A percentile compares a stretch with the other conserved stretches of the same genome.
Evolutionary conservation across 345 rosid species (phyloP).

Genomic region (Brassica nigra): DNA sequence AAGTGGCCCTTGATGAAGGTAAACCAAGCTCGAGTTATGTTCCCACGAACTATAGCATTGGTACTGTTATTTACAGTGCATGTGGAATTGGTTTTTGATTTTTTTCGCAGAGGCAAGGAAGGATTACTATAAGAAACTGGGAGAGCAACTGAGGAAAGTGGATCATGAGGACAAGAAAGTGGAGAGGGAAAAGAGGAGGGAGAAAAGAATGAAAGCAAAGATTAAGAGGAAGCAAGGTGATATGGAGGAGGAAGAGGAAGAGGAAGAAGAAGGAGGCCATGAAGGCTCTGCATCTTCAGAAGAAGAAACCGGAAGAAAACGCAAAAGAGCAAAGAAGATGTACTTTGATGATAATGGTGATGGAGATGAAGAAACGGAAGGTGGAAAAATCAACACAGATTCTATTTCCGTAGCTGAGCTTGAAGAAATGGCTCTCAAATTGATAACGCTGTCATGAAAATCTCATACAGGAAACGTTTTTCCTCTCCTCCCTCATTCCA

Average conservation of each 20-base stretch:
- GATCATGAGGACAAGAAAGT: conserved; percentile 83
- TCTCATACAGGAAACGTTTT: background rate
- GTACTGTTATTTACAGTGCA: background rate
- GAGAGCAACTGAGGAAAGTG: conserved; percentile 70
- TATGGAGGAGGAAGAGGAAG: conserved; percentile 45
- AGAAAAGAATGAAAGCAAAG: conserved; percentile 68
- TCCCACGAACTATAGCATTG: background rate
- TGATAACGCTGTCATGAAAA: conserved; percentile 45
- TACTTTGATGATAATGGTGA: conserved; percentile 50
- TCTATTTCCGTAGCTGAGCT: conserved; percentile 69
- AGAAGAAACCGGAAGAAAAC: conserved; percentile 46
- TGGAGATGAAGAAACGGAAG: conserved; percentile 10
- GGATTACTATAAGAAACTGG: conserved; percentile 64
- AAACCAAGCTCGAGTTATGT: conserved; percentile 19
- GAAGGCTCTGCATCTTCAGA: conserved; percentile 48
- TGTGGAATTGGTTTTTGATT: conserved; percentile 12
- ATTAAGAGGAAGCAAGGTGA: conserved; percentile 65
- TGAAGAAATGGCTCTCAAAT: conserved; percentile 81
- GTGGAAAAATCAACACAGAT: conserved; percentile 41
- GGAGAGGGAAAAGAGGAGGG: conserved; percentile 69
- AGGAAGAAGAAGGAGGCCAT: conserved; percentile 46
- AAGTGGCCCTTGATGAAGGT: conserved; percentile 72
- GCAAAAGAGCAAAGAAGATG: conserved; percentile 58
- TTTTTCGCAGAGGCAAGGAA: conserved; percentile 52
- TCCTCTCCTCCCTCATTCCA: conserved; percentile 27